Evolutionary conservation across 169 alveolate genomes (phyloP), one percentile per base, ranked within the genome.

Genomic region (Plasmodium malariae): DNA sequence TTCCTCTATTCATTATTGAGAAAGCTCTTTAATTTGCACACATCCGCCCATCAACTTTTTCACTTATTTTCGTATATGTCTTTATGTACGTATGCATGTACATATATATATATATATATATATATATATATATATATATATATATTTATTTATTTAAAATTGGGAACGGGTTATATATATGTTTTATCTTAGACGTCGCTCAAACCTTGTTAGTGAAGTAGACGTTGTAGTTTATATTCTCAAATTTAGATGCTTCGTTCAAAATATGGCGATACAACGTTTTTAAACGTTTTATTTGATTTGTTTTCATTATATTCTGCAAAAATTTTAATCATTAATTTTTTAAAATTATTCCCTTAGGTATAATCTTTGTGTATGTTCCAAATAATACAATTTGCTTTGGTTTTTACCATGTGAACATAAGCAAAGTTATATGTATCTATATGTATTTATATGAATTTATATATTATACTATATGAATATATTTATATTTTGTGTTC

Each of bases 161-260:
- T n/a, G n/a, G n/a, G n/a, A n/a, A n/a, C 51, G 51, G n/a, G 9
- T 40, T 3, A 36, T 51, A 51, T 49, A 49, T 0, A 26, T 74
- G 11, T 28, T 9, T 73, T n/a, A n/a, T n/a, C n/a, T n/a, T n/a
- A n/a, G n/a, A 19, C 21, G 34, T 62, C 12, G 45, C 19, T 2
- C 34, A 28, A 40, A 86, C 92, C 87, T 86, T 86, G 30, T 86
- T 86, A 3, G 74, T 68, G 45, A 86, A 86, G 87, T 86, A 86
- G 37, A 86, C 74, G 43, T 49, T 86, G 55, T 86, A 86, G 60
- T 70, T 86, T 86, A 86, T 36, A 76, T 86, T 86, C 43, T 86
- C 87, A 28, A 86, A 86, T 69, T 86, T 68, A 21, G 92, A 86
- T 5, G 92, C 92, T 86, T 86, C 92, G 48, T 48, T 69, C 72